phyloP scores from a whole-genome alignment of 306 rosid species.

The Casuarina glauca region DNA sequence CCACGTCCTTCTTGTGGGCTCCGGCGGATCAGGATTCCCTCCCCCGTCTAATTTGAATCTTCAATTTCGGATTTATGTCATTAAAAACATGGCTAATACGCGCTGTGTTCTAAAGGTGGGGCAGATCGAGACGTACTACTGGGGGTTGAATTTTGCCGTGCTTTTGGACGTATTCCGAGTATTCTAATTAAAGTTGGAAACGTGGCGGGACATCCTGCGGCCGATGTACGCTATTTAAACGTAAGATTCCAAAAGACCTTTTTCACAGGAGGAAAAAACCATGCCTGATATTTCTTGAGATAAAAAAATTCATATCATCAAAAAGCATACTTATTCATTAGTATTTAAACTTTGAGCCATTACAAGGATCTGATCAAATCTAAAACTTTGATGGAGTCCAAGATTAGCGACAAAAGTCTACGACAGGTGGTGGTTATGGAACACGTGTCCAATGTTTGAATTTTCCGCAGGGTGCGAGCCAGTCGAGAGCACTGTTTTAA shows the following conservation, averaged over 20 bases:
- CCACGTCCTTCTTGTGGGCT: constrained; percentile 32
- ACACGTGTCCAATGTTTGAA: not conserved
- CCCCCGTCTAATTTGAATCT: not conserved
- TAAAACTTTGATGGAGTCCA: not conserved
- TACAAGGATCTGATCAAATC: not conserved
- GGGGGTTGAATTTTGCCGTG: not conserved
- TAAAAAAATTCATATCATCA: too few relatives aligned
- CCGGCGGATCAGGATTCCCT: constrained; percentile 1
- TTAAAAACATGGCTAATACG: not conserved
- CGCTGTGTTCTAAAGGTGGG: not conserved
- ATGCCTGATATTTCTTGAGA: too few relatives aligned
- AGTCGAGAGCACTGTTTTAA: not conserved
- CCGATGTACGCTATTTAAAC: too few relatives aligned
- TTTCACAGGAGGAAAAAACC: too few relatives aligned
- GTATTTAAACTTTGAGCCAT: too few relatives aligned
- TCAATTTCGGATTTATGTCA: not conserved
- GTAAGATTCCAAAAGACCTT: too few relatives aligned
- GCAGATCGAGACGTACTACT: too few relatives aligned
- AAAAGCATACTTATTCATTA: too few relatives aligned
- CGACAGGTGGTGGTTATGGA: not conserved
- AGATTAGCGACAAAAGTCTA: not conserved
- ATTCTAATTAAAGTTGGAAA: too few relatives aligned
- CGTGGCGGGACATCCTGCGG: too few relatives aligned
- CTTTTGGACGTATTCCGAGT: too few relatives aligned
- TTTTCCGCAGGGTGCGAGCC: not conserved